These are phyloP conservation scores for Cupressus sempervirens DNA, from an alignment of 75 land plant genomes.

Conservation along the genomic window DNA sequence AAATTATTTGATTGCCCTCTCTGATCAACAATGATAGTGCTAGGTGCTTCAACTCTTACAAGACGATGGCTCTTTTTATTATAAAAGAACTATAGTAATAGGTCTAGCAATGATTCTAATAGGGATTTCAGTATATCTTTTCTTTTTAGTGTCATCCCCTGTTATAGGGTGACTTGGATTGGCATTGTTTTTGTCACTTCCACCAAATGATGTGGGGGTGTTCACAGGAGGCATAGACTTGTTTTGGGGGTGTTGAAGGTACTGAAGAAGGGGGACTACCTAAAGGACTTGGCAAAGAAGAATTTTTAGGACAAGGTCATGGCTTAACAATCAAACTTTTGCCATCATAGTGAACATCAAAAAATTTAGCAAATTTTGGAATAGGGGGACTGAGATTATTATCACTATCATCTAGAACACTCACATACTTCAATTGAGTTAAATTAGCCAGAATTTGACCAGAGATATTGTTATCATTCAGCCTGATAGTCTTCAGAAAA, in stretches of 20 bases:
- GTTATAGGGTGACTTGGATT: conserved; percentile 10
- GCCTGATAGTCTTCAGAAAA: conserved; percentile 31
- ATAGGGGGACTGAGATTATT: conserved; percentile 66
- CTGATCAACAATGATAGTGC: conserved; percentile 42
- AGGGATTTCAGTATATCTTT: conserved; percentile 8
- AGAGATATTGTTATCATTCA: conserved; percentile 43
- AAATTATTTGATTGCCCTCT: conserved; percentile 53
- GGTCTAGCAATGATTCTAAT: conserved; percentile 29
- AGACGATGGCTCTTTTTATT: conserved; percentile 22
- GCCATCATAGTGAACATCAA: conserved; percentile 30
- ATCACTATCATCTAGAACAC: conserved; percentile 41
- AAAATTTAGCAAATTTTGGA: conserved; percentile 44
- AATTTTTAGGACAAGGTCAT: background rate
- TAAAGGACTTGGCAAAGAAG: conserved; percentile 9
- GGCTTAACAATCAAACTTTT: conserved; percentile 29
- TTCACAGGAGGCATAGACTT: conserved; percentile 7
- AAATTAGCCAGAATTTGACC: conserved; percentile 60
- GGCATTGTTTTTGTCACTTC: background rate
- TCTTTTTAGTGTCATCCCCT: background rate
- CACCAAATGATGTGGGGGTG: conserved; percentile 15
- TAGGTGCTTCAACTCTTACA: conserved; percentile 18
- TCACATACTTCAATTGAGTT: conserved; percentile 42
- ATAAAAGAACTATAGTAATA: conserved; percentile 29
- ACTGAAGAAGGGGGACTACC: conserved; percentile 15
- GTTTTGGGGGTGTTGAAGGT: background rate